phyloP scores from a whole-genome alignment of 352 stramenopile species.

The Phytopythium boreale region DNA sequence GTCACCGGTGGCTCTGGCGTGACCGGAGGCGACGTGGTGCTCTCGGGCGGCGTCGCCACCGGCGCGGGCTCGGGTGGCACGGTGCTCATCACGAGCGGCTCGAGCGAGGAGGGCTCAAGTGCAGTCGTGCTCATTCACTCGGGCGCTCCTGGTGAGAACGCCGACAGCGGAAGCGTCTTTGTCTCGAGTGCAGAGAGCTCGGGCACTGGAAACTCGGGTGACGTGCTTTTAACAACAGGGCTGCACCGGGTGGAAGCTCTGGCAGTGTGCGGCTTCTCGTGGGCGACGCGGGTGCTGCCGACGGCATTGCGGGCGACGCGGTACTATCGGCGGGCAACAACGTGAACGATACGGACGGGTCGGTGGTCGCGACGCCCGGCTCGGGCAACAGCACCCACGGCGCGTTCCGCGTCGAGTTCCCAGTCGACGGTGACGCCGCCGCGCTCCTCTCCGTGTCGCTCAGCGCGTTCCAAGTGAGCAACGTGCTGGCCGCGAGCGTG shows the following conservation, averaged over 20 bases:
- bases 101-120: neutral
- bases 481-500: slow-evolving; percentile 28
- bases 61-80: slow-evolving; percentile 8
- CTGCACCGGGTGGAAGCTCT: slow-evolving; percentile 17
- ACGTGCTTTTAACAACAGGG: slow-evolving; percentile 34
- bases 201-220: slow-evolving; percentile 35
- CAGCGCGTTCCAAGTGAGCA: slow-evolving; percentile 29
- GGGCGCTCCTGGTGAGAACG: neutral
- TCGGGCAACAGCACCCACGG: slow-evolving; percentile 19
- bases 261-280: slow-evolving; percentile 26
- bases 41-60: slow-evolving; percentile 25
- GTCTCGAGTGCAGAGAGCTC: neutral
- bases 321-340: slow-evolving; percentile 35
- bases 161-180: slow-evolving; percentile 4
- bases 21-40: slow-evolving; percentile 21
- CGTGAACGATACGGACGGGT: slow-evolving; percentile 27
- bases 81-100: slow-evolving; percentile 20
- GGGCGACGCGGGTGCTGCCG: slow-evolving; percentile 22
- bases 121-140: slow-evolving; percentile 1
- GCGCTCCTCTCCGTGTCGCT: slow-evolving; percentile 28
- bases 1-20: slow-evolving; percentile 11
- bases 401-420: slow-evolving; percentile 36
- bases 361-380: slow-evolving; percentile 39
- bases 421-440: slow-evolving; percentile 3
- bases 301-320: slow-evolving; percentile 25